These are phyloP conservation scores for Zostera marina DNA, from an alignment of 116 monocot species.

Conservation along the genomic window DNA sequence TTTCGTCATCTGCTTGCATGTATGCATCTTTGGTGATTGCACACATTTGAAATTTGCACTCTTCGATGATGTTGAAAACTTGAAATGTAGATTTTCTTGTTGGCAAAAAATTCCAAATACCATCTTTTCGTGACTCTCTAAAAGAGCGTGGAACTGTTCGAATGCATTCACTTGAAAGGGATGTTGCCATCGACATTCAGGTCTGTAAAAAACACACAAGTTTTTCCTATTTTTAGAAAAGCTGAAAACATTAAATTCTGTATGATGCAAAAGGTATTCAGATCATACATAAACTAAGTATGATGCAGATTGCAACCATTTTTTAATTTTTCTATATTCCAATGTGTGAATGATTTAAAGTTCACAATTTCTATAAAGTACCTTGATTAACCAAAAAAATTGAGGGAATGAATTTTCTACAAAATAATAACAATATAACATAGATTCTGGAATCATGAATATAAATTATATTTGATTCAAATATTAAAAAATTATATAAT, in stretches of 20 bases:
- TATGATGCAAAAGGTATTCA: no score
- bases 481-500: neutral
- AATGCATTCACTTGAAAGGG: constrained; percentile 64
- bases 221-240: neutral
- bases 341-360: no score
- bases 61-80: neutral
- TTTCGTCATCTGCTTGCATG: neutral
- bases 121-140: constrained; percentile 81
- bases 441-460: no score
- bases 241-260: neutral
- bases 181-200: constrained; percentile 89
- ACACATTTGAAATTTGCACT: neutral
- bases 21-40: neutral
- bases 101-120: constrained; percentile 68
- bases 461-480: neutral
- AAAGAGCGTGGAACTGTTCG: constrained; percentile 74
- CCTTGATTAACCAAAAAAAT: no score
- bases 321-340: no score
- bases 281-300: no score
- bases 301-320: no score
- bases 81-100: constrained; percentile 50
- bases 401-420: no score
- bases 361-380: no score
- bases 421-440: no score
- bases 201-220: constrained; percentile 12